Conservation (phyloP, 2,329 filamentous ascomycete species). For the Rhytidhysteron rufulum region DNA sequence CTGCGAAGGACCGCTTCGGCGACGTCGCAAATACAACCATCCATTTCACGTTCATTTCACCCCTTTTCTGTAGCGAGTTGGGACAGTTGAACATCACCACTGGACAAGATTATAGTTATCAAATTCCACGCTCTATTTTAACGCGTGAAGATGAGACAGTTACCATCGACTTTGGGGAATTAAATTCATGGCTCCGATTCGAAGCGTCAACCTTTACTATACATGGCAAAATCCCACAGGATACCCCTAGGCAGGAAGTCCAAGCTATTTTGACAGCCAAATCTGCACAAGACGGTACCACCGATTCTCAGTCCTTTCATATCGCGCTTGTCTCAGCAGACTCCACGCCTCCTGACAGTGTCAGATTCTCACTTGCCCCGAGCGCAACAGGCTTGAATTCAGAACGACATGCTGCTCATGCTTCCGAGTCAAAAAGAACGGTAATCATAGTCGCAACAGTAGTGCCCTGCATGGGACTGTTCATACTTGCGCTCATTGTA, state of each 20-base stretch:
- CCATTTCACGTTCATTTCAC: constrained; percentile 37
- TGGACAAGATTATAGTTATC: constrained; percentile 48
- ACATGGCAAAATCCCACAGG: constrained; percentile 46
- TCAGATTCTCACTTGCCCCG: constrained; percentile 20
- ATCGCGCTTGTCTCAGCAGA: too few species aligned
- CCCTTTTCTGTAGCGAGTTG: constrained; percentile 43
- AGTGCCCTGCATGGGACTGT: constrained; percentile 27
- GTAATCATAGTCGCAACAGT: constrained; percentile 5
- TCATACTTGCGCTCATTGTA: constrained; percentile 15
- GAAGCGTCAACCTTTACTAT: constrained; percentile 43
- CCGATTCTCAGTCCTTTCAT: constrained; percentile 42
- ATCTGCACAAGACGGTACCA: constrained; percentile 18
- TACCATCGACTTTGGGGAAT: constrained; percentile 40
- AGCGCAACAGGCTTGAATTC: constrained; percentile 13
- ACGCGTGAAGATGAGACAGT: constrained; percentile 38
- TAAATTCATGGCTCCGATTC: constrained; percentile 49
- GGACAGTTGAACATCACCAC: constrained; percentile 46
- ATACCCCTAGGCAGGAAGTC: constrained; percentile 36
- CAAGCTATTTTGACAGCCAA: constrained; percentile 43
- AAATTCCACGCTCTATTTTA: constrained; percentile 44
- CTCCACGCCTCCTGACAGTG: constrained; percentile 15
- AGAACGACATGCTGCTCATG: constrained; percentile 5
- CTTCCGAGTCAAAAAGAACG: not conserved
- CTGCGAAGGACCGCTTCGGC: constrained; percentile 56
- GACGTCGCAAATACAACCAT: constrained; percentile 59